Conservation (phyloP, 2,329 filamentous ascomycete species). For the Diaporthe sp. region DNA sequence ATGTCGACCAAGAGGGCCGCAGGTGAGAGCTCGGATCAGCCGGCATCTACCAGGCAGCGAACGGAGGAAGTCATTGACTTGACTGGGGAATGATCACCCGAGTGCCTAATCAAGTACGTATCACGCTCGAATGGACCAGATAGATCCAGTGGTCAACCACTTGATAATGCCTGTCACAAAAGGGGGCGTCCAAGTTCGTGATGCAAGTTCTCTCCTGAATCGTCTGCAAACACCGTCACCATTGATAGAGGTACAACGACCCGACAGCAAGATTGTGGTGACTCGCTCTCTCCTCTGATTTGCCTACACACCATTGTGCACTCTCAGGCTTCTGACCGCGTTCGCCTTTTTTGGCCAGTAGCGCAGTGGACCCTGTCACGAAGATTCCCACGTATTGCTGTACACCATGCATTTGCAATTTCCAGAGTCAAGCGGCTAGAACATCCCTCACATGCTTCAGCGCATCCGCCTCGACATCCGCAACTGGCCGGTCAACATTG, state of each 20-base stretch:
- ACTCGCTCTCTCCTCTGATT: no score
- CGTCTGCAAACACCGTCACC: no score
- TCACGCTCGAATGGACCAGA: not conserved
- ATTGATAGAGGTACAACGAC: no score
- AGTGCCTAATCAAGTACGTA: not conserved
- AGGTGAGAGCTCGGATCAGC: not conserved
- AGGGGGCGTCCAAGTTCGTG: no score
- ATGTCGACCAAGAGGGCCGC: not conserved
- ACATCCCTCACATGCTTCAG: conserved; percentile 47
- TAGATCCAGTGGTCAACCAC: no score
- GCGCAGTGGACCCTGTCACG: not conserved
- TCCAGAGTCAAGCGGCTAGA: not conserved
- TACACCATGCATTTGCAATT: no score
- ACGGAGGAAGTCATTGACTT: conserved; percentile 3
- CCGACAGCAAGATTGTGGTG: no score
- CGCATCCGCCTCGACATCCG: conserved; percentile 62
- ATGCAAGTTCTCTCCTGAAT: no score
- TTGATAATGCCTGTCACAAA: no score
- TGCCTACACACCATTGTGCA: not conserved
- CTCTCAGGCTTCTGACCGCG: no score
- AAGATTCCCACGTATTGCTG: not conserved
- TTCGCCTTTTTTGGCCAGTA: no score
- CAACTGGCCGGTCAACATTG: conserved; percentile 59
- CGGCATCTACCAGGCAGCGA: conserved; percentile 1
- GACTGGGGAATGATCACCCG: not conserved